phyloP scores from a whole-genome alignment of 345 rosid genomes.

The Turritis glabra region DNA sequence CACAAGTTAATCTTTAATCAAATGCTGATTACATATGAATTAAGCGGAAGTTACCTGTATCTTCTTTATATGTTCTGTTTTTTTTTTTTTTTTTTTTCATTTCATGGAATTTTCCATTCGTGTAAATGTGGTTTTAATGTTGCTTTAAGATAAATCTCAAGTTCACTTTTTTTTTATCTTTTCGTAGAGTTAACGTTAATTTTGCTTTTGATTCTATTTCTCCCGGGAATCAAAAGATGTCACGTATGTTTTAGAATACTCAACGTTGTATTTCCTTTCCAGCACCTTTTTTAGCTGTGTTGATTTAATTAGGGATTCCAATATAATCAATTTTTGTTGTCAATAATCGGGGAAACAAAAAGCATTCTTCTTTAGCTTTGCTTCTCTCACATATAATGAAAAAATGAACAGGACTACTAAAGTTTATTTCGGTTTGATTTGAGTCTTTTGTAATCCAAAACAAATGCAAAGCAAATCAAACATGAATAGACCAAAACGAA shows the following conservation, averaged over 20 bases:
- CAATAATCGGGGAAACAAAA: not conserved
- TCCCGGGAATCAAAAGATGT: constrained; percentile 12
- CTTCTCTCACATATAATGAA: not conserved
- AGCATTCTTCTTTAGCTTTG: not conserved
- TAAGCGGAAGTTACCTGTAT: constrained; percentile 5
- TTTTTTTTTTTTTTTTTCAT: not conserved
- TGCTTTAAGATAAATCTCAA: constrained; percentile 34
- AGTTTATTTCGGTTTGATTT: not conserved
- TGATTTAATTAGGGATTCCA: not conserved
- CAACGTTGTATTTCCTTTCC: not conserved
- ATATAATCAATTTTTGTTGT: not conserved
- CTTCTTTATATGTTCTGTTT: not conserved
- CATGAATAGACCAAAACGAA: not conserved
- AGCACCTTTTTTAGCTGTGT: too few species aligned
- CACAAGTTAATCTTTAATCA: constrained; percentile 18
- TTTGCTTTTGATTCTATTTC: not conserved
- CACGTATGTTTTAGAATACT: not conserved
- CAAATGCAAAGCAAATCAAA: not conserved
- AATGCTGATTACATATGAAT: constrained; percentile 11
- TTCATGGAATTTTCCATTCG: constrained; percentile 22
- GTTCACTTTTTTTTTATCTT: constrained; percentile 30
- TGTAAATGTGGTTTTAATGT: constrained; percentile 29
- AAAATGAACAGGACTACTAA: not conserved
- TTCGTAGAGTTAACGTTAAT: constrained; percentile 36
- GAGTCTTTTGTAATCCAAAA: not conserved